Conservation (phyloP, 805 yeast species). For the Metschnikowia noctiluminum region DNA sequence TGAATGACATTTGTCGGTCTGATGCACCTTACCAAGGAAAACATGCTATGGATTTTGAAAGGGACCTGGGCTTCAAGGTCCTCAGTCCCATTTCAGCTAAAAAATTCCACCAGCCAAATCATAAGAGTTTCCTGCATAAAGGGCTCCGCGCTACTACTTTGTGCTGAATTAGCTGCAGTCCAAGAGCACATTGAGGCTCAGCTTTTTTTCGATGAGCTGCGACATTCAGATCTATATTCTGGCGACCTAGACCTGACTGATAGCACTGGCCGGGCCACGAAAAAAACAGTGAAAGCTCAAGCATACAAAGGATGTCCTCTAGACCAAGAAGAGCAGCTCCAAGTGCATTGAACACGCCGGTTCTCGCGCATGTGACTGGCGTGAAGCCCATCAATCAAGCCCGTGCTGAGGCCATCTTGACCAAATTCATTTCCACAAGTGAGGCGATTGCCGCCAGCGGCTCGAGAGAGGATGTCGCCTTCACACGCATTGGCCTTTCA, state of each 20-base stretch:
- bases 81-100: background rate
- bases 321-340: conserved; percentile 40
- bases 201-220: background rate
- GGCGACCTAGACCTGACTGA: background rate
- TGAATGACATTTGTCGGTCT: background rate
- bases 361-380: conserved; percentile 33
- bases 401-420: conserved; percentile 45
- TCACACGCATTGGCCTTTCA: conserved; percentile 29
- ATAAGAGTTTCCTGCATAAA: background rate
- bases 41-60: background rate
- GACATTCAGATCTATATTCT: background rate
- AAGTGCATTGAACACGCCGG: conserved; percentile 48
- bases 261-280: background rate
- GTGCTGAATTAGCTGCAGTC: background rate
- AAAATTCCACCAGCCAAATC: background rate
- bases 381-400: conserved; percentile 30
- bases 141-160: background rate
- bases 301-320: conserved; percentile 16
- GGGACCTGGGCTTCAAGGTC: background rate
- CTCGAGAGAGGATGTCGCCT: conserved; percentile 22
- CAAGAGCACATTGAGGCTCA: background rate
- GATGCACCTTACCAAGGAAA: conserved; percentile 1
- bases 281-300: background rate
- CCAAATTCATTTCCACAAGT: conserved; percentile 41
- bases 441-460: conserved; percentile 33